Evolutionary conservation across 306 rosid species (phyloP), one percentile per base, ranked within the genome.

Genomic region (Quercus cerris): DNA sequence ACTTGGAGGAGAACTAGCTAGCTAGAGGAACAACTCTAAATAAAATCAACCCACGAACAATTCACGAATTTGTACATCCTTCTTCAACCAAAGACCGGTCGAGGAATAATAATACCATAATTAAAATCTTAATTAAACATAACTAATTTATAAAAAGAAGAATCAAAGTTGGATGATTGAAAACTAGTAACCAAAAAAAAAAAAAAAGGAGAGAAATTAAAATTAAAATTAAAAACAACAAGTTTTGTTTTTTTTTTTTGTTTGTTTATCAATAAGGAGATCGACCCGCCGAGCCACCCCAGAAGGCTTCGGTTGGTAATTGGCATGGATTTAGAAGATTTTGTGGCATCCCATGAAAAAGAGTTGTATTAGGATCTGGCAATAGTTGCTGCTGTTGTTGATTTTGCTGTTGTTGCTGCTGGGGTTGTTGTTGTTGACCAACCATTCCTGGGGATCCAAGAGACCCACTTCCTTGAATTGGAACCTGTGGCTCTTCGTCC

Each of bases 311-410:
- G 49, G 94, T 27, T 4, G 99, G 92, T 84, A 94, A 82, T 87
- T 92, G 97, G 79, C 91, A 86, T 20, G 98, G 83, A 84, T 91
- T 95, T 70, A 95, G 84, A 59, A 95, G 93, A 86, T 93, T 90
- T 82, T 90, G 99, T 20, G 91, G 90, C 82, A 94, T 81, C 19
- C 97, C 96, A 88, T 90, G 94, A 77, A 90, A 89, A 6, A 89
- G 86, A 3, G 91, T 73, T 5, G 85, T 46, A 6, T 87, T 90
- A 31, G 93, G 89, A 79, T 93, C 95, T 73, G 84, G 76, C 66
- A 85, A 74, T 7, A 91, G 80, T 75, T 80, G 90, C 35, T 84
- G 92, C 4, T 67, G 83, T 17, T 81, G 80, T 77, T 80, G 90
- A 35, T 84, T 91, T 8, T 67, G 83, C 31, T 81, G 84, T 5